A percentile compares a stretch with the other conserved stretches of the same genome.
Evolutionary conservation across 495 filamentous ascomycete genomes (phyloP).

Genomic region (Lophium mytilinum): DNA sequence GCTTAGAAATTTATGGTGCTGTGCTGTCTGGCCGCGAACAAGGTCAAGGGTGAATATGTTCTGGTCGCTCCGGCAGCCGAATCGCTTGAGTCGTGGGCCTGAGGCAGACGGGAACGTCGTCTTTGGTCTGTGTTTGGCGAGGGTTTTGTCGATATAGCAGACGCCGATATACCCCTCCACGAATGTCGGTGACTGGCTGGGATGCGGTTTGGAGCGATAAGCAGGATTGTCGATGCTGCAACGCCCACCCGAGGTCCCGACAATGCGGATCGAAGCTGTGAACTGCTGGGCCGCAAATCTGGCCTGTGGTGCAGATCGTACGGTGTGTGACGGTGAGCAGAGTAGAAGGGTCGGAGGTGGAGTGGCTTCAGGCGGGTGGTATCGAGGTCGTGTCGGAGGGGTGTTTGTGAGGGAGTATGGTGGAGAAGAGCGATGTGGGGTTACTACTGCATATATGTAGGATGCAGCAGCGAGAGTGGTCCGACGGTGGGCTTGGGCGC

Average conservation of each 20-base stretch:
- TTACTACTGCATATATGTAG: slow-evolving; percentile 20
- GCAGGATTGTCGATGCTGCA: slow-evolving; percentile 3
- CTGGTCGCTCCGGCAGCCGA: slow-evolving; percentile 17
- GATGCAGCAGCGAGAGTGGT: slow-evolving; percentile 7
- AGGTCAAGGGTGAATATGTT: slow-evolving; percentile 20
- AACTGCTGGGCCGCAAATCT: background rate
- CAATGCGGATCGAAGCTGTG: background rate
- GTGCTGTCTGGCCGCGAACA: slow-evolving; percentile 7
- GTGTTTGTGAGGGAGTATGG: background rate
- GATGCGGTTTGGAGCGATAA: slow-evolving; percentile 10
- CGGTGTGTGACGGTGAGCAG: background rate
- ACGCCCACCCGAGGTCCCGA: slow-evolving; percentile 18
- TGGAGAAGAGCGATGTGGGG: slow-evolving; percentile 10
- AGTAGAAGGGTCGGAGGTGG: background rate
- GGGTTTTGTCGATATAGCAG: background rate
- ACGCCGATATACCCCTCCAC: too few relatives aligned
- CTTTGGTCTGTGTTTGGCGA: too few relatives aligned
- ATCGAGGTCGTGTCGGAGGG: too few relatives aligned
- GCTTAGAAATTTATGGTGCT: background rate
- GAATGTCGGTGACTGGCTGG: too few relatives aligned
- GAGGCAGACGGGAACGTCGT: background rate
- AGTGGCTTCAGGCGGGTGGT: too few relatives aligned
- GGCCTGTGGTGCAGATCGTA: background rate
- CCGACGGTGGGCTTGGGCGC: background rate
- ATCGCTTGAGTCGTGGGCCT: slow-evolving; percentile 11